Base-by-base conservation (phyloP, 192 early-diverging fungal genomes). In the Cladochytrium replicatum region DNA sequence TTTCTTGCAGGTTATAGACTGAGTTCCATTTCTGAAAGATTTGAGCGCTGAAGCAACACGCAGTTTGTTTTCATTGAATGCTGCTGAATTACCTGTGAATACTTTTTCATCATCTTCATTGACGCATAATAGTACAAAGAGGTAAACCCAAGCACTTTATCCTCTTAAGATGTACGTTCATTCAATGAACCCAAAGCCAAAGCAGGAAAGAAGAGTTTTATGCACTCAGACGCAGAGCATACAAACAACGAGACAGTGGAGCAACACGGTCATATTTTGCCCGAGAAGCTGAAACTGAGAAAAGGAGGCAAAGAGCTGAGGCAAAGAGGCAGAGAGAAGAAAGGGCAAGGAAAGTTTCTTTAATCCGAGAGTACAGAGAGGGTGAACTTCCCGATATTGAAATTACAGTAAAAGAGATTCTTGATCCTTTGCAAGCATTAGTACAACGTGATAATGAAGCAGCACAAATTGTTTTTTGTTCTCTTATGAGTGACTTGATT, bases 301-400 rank as follows among this genome's bases (percentile, higher is more conserved):
- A 62, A 31, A 66, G 67, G 32, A 55, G 50, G 13, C 32, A 67
- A 11, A 28, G 23, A 7, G 46, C 46, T 11, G 50, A 46, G 11
- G 46, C 63, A 25, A 43, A 37, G 26, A 24, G 47, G 6, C 65
- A 79, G 41, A 80, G 75, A 42, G 46, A 63, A 21, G 66, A 66
- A 1, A 55, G 62, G 22, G 62, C 69, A 1, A 66, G 71, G 17
- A 77, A 66, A 15, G 80, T 87, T 0, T 57, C 70, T 11, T 63
- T 85, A 32, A 67, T 67, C 32, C 66, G 85, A 4, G 72, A 67
- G 39, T 87, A 87, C 48, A 58, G 83, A 27, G 40, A 62, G 46
- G 84, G 85, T 0, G 85, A 88, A 43, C 61, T 88, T n/a, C 86
- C 86, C 1, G 86, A 88, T 57, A 84, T 88, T 44, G 74, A 85